Base-by-base conservation (phyloP, 768 basidiomycete genomes). In the Auriscalpium vulgare region DNA sequence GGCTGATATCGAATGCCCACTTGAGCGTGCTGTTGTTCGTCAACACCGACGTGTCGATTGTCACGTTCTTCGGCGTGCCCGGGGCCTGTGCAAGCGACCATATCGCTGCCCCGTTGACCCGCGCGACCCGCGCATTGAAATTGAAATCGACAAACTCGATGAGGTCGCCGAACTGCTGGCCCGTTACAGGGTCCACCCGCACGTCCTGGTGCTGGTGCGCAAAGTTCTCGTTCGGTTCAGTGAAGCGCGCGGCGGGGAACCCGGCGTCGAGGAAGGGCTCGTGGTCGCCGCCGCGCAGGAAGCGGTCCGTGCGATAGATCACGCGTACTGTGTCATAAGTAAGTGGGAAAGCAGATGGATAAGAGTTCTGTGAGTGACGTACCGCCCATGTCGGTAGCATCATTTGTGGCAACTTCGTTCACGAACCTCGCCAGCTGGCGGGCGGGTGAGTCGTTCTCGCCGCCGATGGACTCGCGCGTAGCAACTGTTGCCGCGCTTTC, bases 181-280 rank as follows among this genome's bases (percentile, higher is more conserved):
- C 79, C 37, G 78, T 70, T 37, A 65, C 69, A 17, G 58, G 29
- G 53, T 66, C 65, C 46, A 82, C 72, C 23, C 79, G 75, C 45
- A 77, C 71, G 62, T 82, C 74, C 64, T 82, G 81, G 63, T 81
- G 78, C 65, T 82, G 79, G 62, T 81, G 79, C 37, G 76, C 78
- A 63, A 79, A 81, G 63, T 81, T 74, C 65, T 82, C 79, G 63
- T 77, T 68, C 8, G 79, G 80, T 59, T 81, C 81, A 1, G 78
- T 80, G 70, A 80, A 81, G 23, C 79, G 75, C 23, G 79, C 75
- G 0, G 80, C 81, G 10, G 81, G 70, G 68, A 75, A 80, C 11
- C 79, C 80, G 56, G 69, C 68, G 37, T 67, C 61, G 29, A 80
- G 69, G 77, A 81, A 81, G 16, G 75, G 74, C 40, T 70, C 60